phyloP scores from a whole-genome alignment of 441 rosid genomes.

The Arabidopsis hybrid region DNA sequence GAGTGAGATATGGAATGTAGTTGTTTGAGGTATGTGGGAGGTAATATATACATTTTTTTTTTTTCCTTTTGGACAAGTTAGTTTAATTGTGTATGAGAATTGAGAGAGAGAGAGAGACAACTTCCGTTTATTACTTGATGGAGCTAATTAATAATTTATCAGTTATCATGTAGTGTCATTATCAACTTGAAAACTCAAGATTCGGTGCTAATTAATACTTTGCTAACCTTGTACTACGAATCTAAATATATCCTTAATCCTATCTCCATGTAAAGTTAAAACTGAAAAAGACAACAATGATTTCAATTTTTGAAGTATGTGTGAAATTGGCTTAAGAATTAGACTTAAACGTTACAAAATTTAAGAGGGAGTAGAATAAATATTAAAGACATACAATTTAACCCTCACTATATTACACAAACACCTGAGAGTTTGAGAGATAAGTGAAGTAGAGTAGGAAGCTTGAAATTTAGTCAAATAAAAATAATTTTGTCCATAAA shows the following conservation, averaged over 20 bases:
- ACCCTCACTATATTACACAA: not conserved
- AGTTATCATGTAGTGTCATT: constrained; percentile 11
- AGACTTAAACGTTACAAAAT: not conserved
- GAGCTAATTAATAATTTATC: constrained; percentile 2
- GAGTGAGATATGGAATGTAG: too few relatives aligned
- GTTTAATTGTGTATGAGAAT: constrained; percentile 5
- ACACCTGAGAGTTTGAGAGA: not conserved
- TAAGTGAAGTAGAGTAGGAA: constrained; percentile 6
- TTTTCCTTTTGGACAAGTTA: constrained; percentile 3
- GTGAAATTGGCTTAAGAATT: not conserved
- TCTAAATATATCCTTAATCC: not conserved
- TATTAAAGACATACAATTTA: not conserved
- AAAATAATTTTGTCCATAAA: constrained; percentile 4
- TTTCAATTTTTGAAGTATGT: not conserved
- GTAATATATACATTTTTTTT: constrained; percentile 16
- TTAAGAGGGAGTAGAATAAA: not conserved
- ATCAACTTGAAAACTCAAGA: constrained; percentile 9
- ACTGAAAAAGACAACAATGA: not conserved
- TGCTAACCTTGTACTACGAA: not conserved
- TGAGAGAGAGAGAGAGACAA: constrained; percentile 35
- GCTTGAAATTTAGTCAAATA: not conserved
- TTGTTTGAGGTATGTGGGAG: constrained; percentile 5
- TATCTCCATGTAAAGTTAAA: not conserved
- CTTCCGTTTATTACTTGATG: constrained; percentile 30
- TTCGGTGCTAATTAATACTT: not conserved